Base-by-base conservation (phyloP, 2,329 filamentous ascomycete species). In the Scolecobasidium constrictum region DNA sequence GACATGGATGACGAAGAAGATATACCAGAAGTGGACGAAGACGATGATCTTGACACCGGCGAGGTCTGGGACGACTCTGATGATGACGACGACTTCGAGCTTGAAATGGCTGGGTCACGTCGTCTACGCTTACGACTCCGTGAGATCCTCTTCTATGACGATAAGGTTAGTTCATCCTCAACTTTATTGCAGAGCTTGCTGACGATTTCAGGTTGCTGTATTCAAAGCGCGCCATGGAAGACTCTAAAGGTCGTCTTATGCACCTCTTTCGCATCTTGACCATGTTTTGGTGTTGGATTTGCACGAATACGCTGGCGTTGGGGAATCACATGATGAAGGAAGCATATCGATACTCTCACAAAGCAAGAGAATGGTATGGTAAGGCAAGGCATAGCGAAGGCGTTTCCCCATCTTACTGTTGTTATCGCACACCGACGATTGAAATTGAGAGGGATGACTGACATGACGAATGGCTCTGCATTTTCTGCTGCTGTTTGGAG, bases 131-230 rank as follows among this genome's bases (percentile, higher is more conserved):
- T 88, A 46, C 71, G 77, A 43, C 64, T 90, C 50, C 69, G 83
- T 47, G 83, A 90, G 65, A 90, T 92, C 49, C 61, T 88, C 48
- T 90, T 86, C 60, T 88, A 86, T 53, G 85, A 90, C 57, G 84
- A 90, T 57, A 85, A 86, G 60, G 77, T 86, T 42, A 78, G n/a
- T n/a, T n/a, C n/a, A n/a, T n/a, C n/a, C n/a, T n/a, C n/a, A n/a
- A n/a, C n/a, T n/a, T n/a, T n/a, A n/a, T n/a, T n/a, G n/a, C n/a
- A n/a, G n/a, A n/a, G n/a, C n/a, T n/a, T n/a, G n/a, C n/a, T n/a
- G n/a, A n/a, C n/a, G n/a, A n/a, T n/a, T n/a, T n/a, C n/a, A n/a
- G n/a, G 26, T 31, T 31, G 26, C 81, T 20, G 80, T 90, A 45
- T 90, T 90, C 64, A 83, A 81, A 58, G 81, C 82, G 22, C 73